Base-by-base conservation (phyloP, 2,329 filamentous ascomycete species). In the Calonectria crousiana region DNA sequence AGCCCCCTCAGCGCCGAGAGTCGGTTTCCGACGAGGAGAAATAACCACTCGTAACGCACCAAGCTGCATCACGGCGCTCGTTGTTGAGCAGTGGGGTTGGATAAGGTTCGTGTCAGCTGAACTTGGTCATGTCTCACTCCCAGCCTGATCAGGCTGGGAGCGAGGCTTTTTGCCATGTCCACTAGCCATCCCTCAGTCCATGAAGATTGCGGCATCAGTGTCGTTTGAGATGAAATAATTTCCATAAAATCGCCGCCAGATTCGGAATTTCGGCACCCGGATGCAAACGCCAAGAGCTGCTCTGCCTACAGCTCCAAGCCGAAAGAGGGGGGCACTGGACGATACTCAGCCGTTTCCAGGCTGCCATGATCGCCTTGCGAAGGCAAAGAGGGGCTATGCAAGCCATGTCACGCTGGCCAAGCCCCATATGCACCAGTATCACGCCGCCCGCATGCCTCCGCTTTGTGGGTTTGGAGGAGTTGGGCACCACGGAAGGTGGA, bases 331-430 rank as follows among this genome's bases (percentile, higher is more conserved):
- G 6, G 13, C 5, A 36, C 20, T 36, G 11, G 32, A 5, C 32
- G 34, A 11, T 20, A 8, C 53, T 30, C 20, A 9, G 32, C 32
- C 6, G 20, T 23, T 9, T 23, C 20, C 53, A 23, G 26, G 32
- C 32, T 20, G 34, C 20, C 32, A 6, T 16, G 18, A 30, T 30
- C 32, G 53, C 53, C 53, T 58, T 13, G 4, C 10, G 26, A 53
- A 67, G 44, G 53, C 53, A 58, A 58, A 41, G 49, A 56, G 49
- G 67, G 52, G 67, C 26, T 11, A 69, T 62, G 52, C 52, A 69
- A 60, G 67, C 56, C 52, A 14, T 47, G 6, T 32, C 34, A 53
- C 66, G 20, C 41, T 18, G n/a, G 6, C 8, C 4, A 26, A 18
- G 20, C 18, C 52, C 11, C 34, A 6, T 51, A 18, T 32, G 16